Evolutionary conservation across 2,329 filamentous ascomycete genomes (phyloP).

Genomic region (Fusarium buharicum): DNA sequence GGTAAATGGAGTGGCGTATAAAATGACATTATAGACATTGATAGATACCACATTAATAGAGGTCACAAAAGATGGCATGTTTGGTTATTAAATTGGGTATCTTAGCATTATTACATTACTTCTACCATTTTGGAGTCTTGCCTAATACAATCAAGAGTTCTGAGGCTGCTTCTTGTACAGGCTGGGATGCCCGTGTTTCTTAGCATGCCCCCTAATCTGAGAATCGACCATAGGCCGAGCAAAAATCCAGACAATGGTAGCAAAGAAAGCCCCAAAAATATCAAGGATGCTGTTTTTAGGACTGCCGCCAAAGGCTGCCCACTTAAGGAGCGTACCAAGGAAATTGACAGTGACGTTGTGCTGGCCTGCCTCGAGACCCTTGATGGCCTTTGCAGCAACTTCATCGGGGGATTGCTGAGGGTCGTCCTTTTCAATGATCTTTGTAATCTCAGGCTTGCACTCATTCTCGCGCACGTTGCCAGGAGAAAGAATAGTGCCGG

Average conservation of each 20-base stretch:
- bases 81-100: conserved; percentile 38
- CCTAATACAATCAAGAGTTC: conserved; percentile 3
- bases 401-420: conserved; percentile 80
- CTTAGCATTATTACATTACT: conserved; percentile 7
- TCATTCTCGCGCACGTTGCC: conserved; percentile 80
- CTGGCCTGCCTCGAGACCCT: conserved; percentile 80
- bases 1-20: conserved; percentile 72
- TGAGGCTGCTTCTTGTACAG: conserved; percentile 53
- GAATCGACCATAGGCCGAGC: conserved; percentile 65
- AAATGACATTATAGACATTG: conserved; percentile 18
- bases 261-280: conserved; percentile 64
- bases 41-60: conserved; percentile 37
- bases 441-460: conserved; percentile 83
- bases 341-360: conserved; percentile 82
- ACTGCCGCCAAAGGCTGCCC: conserved; percentile 64
- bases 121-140: not conserved
- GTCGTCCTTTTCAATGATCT: conserved; percentile 83
- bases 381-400: conserved; percentile 76
- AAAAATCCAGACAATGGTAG: conserved; percentile 67
- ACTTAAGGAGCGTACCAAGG: conserved; percentile 78
- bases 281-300: conserved; percentile 69
- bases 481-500: conserved; percentile 82
- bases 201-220: conserved; percentile 66
- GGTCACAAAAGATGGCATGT: conserved; percentile 4
- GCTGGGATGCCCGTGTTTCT: conserved; percentile 68